Percentiles rank a stretch among this genome's conserved stretches.
These are phyloP conservation scores for Vaccinium vitisidaea DNA, from an alignment of 148 eudicot species.

Conservation along the genomic window DNA sequence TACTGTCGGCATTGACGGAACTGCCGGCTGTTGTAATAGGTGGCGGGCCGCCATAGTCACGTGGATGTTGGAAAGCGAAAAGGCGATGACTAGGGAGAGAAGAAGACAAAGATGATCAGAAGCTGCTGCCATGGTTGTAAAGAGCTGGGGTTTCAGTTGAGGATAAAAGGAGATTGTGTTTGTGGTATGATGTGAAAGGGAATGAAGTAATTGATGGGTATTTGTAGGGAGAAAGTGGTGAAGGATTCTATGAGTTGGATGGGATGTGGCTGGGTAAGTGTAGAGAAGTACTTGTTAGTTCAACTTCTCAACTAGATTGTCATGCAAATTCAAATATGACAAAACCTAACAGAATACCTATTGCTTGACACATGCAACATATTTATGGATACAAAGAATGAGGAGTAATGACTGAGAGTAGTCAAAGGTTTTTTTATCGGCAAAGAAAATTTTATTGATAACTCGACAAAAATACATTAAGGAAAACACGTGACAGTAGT, in stretches of 20 bases:
- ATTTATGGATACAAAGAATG: not conserved
- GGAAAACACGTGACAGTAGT: too few relatives aligned
- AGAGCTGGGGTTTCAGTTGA: not conserved
- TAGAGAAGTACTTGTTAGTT: slow-evolving; percentile 13
- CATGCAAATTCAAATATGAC: not conserved
- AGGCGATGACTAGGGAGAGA: not conserved
- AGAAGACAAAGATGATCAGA: not conserved
- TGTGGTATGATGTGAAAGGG: not conserved
- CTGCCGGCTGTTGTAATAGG: slow-evolving; percentile 8
- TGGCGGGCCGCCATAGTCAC: not conserved
- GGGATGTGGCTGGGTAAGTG: slow-evolving; percentile 13
- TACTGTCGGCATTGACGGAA: not conserved
- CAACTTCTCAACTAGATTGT: slow-evolving; percentile 19
- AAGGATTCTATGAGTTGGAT: slow-evolving; percentile 6
- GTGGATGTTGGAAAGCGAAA: not conserved
- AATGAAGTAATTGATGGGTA: not conserved
- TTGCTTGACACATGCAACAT: slow-evolving; percentile 3
- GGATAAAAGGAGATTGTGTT: not conserved
- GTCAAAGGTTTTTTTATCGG: too few relatives aligned
- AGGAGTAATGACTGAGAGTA: too few relatives aligned
- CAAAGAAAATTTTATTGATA: too few relatives aligned
- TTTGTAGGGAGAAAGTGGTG: not conserved
- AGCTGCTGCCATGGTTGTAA: not conserved
- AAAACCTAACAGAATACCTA: too few relatives aligned
- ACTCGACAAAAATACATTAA: too few relatives aligned